phyloP scores from a whole-genome alignment of 306 rosid species.

The Astragalus glycyphyllos region DNA sequence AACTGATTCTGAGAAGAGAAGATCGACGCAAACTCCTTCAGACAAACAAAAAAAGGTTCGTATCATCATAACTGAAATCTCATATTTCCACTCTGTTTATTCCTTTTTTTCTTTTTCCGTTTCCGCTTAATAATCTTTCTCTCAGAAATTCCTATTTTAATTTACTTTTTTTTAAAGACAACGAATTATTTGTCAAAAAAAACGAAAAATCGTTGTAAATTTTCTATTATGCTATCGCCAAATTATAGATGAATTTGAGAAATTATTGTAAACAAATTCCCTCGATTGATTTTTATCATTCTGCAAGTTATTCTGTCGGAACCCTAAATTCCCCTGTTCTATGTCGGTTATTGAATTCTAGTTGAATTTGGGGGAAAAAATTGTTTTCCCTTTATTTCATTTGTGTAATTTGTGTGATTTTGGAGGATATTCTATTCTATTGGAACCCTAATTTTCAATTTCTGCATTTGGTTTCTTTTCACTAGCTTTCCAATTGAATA shows the following conservation, averaged over 20 bases:
- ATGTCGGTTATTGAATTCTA: background rate
- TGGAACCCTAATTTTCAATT: slow-evolving; percentile 42
- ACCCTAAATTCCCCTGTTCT: slow-evolving; percentile 37
- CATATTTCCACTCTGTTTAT: background rate
- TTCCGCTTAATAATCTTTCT: background rate
- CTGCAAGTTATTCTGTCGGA: slow-evolving; percentile 9
- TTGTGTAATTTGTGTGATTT: slow-evolving; percentile 10
- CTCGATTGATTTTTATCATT: background rate
- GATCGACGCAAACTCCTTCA: slow-evolving; percentile 40
- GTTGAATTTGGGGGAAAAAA: slow-evolving; percentile 1
- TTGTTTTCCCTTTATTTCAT: slow-evolving; percentile 24
- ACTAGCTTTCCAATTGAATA: slow-evolving; percentile 9
- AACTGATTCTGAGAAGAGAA: background rate
- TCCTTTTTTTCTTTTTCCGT: background rate
- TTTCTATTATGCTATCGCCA: background rate
- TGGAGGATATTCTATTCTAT: background rate
- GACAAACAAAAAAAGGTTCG: slow-evolving; percentile 34
- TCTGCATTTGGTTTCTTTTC: slow-evolving; percentile 18
- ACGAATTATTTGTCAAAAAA: too few species aligned
- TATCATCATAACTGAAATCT: slow-evolving; percentile 16
- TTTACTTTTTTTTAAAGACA: background rate
- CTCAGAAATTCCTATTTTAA: background rate
- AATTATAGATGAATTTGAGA: background rate
- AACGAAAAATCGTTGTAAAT: background rate
- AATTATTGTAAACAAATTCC: background rate